Evolutionary conservation across 306 rosid species (phyloP).

Genomic region (Quercus suber): DNA sequence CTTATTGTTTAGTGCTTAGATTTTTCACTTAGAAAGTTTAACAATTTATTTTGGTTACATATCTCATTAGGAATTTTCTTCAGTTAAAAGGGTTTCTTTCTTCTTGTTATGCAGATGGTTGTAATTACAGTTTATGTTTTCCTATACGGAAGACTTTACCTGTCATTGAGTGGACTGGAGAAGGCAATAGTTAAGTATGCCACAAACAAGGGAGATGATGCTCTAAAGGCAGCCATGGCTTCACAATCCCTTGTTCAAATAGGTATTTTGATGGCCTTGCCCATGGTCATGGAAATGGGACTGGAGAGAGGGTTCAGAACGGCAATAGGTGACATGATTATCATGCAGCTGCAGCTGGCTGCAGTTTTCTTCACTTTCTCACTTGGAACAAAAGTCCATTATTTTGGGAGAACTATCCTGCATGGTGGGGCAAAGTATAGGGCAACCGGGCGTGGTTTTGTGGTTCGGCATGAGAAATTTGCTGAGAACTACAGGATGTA

Average conservation of each 20-base stretch:
- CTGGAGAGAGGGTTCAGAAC: constrained; percentile 95
- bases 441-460: constrained; percentile 99
- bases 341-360: constrained; percentile 94
- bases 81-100: not conserved
- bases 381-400: constrained; percentile 86
- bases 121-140: constrained; percentile 68
- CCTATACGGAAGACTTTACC: constrained; percentile 83
- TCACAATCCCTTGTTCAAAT: constrained; percentile 86
- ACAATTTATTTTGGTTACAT: not conserved
- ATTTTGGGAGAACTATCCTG: constrained; percentile 85
- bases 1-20: not conserved
- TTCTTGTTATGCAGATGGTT: constrained; percentile 59
- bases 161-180: constrained; percentile 93
- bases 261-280: constrained; percentile 81
- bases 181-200: constrained; percentile 62
- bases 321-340: constrained; percentile 72
- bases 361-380: constrained; percentile 95
- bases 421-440: constrained; percentile 97
- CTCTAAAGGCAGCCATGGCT: constrained; percentile 71
- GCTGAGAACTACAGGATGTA: constrained; percentile 94
- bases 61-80: not conserved
- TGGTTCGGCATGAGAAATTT: constrained; percentile 88
- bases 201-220: constrained; percentile 52
- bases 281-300: constrained; percentile 99
- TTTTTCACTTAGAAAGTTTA: not conserved